phyloP scores from a whole-genome alignment of 257 asterid genomes.

The Mitragyna speciosa region DNA sequence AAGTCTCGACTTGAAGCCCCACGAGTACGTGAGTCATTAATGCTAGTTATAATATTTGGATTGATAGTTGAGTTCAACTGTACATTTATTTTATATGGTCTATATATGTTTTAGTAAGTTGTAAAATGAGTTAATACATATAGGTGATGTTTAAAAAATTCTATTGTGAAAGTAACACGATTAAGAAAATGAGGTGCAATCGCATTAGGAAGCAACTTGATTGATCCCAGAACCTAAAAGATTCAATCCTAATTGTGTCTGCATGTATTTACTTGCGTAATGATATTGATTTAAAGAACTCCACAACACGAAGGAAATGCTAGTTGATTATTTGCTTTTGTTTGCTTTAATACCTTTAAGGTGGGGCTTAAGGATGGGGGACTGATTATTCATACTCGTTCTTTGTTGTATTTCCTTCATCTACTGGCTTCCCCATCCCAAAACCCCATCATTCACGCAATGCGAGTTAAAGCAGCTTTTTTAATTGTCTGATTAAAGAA shows the following conservation, averaged over 20 bases:
- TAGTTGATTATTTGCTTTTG: neutral
- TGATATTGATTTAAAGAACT: slow-evolving; percentile 12
- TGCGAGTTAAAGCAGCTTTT: neutral
- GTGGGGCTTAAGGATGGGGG: slow-evolving; percentile 14
- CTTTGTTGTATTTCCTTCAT: neutral
- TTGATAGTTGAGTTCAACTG: neutral
- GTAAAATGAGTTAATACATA: neutral
- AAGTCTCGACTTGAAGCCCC: neutral
- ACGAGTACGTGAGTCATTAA: neutral
- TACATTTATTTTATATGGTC: too few species aligned
- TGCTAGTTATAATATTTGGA: neutral
- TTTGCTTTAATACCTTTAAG: slow-evolving; percentile 18
- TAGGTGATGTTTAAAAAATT: neutral
- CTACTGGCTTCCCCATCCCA: neutral
- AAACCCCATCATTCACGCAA: slow-evolving; percentile 21
- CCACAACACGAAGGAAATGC: slow-evolving; percentile 16
- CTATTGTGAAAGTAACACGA: neutral
- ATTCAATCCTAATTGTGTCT: slow-evolving; percentile 16
- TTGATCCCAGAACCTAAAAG: slow-evolving; percentile 7
- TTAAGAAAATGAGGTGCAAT: slow-evolving; percentile 20
- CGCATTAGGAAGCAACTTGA: slow-evolving; percentile 20
- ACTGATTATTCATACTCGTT: slow-evolving; percentile 11
- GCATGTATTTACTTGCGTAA: slow-evolving; percentile 23
- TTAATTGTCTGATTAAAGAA: slow-evolving; percentile 3
- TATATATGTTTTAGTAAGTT: neutral